Percentiles rank a stretch among this genome's conserved stretches.
Evolutionary conservation across 108 stramenopile genomes (phyloP).

Genomic region (Skeletonema marinoi): DNA sequence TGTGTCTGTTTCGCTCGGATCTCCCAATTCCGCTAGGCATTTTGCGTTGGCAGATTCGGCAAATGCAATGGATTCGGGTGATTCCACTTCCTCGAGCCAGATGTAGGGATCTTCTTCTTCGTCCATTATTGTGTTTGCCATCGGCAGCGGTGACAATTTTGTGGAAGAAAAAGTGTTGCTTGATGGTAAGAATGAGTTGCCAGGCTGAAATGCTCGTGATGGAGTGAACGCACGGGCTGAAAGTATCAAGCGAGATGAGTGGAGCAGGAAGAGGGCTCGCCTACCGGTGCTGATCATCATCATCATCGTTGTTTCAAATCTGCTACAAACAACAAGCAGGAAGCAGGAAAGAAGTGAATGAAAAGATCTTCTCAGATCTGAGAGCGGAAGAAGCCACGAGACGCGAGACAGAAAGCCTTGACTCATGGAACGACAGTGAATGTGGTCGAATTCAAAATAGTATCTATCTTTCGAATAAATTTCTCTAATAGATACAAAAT

Average conservation of each 20-base stretch:
- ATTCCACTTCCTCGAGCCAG: conserved; percentile 85
- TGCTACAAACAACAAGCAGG: too few species aligned
- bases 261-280: neutral
- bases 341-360: too few species aligned
- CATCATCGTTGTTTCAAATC: neutral
- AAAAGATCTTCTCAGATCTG: too few species aligned
- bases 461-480: too few species aligned
- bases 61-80: conserved; percentile 70
- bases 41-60: conserved; percentile 72
- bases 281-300: neutral
- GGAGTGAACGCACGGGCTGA: neutral
- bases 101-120: conserved; percentile 70
- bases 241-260: conserved; percentile 1
- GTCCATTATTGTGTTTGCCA: neutral
- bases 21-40: conserved; percentile 70
- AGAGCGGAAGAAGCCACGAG: too few species aligned
- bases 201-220: neutral
- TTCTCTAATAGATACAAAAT: too few species aligned
- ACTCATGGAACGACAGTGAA: too few species aligned
- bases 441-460: too few species aligned
- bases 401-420: too few species aligned
- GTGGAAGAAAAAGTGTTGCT: neutral
- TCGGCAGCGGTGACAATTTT: neutral
- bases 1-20: conserved; percentile 60
- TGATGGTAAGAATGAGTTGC: neutral